Percentiles rank a stretch among this genome's conserved stretches.
phyloP scores from a whole-genome alignment of 1,284 basidiomycete species.

The Vanrija sp. region DNA sequence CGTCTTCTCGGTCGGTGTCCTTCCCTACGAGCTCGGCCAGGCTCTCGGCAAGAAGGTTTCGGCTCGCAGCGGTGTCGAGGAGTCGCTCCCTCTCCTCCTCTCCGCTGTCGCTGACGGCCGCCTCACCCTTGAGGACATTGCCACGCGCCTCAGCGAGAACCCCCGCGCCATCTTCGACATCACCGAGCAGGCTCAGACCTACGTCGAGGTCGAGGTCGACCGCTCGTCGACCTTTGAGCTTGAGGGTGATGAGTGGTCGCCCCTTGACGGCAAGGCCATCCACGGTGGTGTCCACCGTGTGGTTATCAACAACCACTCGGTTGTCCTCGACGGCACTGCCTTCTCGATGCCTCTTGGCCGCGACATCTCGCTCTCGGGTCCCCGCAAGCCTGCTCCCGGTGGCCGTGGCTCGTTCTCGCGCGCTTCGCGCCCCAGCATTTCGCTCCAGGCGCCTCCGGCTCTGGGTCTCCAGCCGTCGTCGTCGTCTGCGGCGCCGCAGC shows the following conservation, averaged over 20 bases:
- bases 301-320: conserved; percentile 83
- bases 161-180: conserved; percentile 88
- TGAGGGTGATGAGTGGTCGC: conserved; percentile 69
- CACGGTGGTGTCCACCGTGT: conserved; percentile 85
- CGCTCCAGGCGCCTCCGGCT: conserved; percentile 7
- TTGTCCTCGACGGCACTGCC: conserved; percentile 79
- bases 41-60: conserved; percentile 66
- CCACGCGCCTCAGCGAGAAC: conserved; percentile 78
- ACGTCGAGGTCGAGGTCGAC: conserved; percentile 88
- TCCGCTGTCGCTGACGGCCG: conserved; percentile 77
- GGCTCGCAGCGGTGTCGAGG: conserved; percentile 76
- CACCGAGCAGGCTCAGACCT: conserved; percentile 77
- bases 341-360: conserved; percentile 64
- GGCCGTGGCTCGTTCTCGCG: conserved; percentile 43
- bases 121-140: conserved; percentile 79
- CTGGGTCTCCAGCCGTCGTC: conserved; percentile 20
- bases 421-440: conserved; percentile 35
- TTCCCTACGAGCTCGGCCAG: conserved; percentile 72
- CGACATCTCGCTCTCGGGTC: conserved; percentile 70
- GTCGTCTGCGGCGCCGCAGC: conserved; percentile 12
- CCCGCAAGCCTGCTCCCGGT: conserved; percentile 40
- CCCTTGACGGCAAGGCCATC: conserved; percentile 64
- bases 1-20: conserved; percentile 81
- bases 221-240: conserved; percentile 61
- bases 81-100: conserved; percentile 81